Percentiles rank a stretch among this genome's conserved stretches.
These are phyloP conservation scores for Penicillium sp. DNA, from an alignment of 2,329 filamentous ascomycete species.

Conservation along the genomic window DNA sequence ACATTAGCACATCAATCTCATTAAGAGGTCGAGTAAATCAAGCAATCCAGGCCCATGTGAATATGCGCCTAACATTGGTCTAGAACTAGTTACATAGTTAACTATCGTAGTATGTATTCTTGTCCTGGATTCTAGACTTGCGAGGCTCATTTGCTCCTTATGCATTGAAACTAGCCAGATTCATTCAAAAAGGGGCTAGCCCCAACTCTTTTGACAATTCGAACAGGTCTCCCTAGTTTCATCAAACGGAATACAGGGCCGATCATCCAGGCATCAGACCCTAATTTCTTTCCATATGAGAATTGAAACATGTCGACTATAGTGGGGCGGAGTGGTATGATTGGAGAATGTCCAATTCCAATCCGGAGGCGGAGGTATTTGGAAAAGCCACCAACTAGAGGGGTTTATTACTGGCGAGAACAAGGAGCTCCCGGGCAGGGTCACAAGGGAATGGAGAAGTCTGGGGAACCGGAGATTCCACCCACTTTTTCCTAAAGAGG, in stretches of 20 bases:
- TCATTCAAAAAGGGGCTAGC: constrained; percentile 1
- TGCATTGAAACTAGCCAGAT: not conserved
- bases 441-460: constrained; percentile 16
- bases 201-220: not conserved
- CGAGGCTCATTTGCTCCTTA: not conserved
- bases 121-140: not conserved
- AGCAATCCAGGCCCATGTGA: not conserved
- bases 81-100: not conserved
- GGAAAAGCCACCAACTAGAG: constrained; percentile 17
- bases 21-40: not conserved
- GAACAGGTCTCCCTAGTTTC: not conserved
- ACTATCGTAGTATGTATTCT: not conserved
- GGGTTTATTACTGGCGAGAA: constrained; percentile 9
- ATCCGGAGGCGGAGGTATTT: constrained; percentile 22
- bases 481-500: constrained; percentile 6
- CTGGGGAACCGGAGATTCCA: constrained; percentile 16
- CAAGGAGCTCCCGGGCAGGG: constrained; percentile 4
- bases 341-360: constrained; percentile 21
- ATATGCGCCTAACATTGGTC: not conserved
- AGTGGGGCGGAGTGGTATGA: constrained; percentile 8
- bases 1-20: not conserved
- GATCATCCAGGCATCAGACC: constrained; percentile 14
- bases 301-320: not conserved
- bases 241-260: constrained; percentile 14
- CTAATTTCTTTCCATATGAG: constrained; percentile 5